These are phyloP conservation scores for Priceomyces castillae DNA, from an alignment of 805 yeast species.

Conservation along the genomic window DNA sequence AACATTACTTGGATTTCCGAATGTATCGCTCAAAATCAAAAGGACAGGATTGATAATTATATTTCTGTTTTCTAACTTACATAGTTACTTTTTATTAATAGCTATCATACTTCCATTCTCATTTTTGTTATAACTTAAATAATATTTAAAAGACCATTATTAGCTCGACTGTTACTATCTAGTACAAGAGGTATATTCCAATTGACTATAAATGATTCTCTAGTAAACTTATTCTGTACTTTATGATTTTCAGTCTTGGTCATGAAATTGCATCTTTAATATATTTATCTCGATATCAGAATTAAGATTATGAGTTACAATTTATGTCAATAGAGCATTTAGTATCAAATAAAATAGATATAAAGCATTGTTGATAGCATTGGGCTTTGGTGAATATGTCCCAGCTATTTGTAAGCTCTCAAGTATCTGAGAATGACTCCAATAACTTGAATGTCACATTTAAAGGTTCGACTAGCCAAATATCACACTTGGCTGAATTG, in stretches of 20 bases:
- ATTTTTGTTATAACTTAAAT: neutral
- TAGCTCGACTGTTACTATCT: too few relatives aligned
- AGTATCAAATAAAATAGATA: too few relatives aligned
- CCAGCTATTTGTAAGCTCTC: slow-evolving; percentile 2
- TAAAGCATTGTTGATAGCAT: too few relatives aligned
- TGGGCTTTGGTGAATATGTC: too few relatives aligned
- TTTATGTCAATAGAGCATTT: too few relatives aligned
- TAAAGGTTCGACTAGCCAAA: slow-evolving; percentile 36
- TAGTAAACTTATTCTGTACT: too few relatives aligned
- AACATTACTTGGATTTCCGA: slow-evolving; percentile 99
- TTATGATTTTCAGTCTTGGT: neutral
- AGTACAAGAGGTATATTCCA: too few relatives aligned
- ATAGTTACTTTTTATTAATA: neutral
- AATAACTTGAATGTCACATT: slow-evolving; percentile 14
- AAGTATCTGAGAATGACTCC: neutral
- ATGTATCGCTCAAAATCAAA: slow-evolving; percentile 98
- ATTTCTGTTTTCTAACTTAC: slow-evolving; percentile 68
- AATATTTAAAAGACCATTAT: too few relatives aligned
- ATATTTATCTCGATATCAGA: neutral
- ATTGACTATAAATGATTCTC: too few relatives aligned
- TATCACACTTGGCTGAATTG: slow-evolving; percentile 37
- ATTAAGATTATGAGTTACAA: neutral
- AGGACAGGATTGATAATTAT: slow-evolving; percentile 87
- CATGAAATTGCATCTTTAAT: too few relatives aligned
- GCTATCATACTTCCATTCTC: neutral